Conservation (phyloP, 1,139 yeast genomes). For the Lodderomyces beijingensis region DNA sequence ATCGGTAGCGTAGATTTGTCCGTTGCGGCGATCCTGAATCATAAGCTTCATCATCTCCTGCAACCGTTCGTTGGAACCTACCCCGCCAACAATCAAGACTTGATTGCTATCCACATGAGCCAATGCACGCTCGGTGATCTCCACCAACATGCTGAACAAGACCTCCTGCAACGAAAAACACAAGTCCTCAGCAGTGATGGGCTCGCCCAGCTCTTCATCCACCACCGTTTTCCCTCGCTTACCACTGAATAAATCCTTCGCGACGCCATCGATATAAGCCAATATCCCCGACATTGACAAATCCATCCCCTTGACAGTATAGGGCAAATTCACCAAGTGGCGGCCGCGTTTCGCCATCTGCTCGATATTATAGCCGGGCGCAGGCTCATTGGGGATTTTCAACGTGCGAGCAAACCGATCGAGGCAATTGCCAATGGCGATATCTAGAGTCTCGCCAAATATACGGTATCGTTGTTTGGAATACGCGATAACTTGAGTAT, state of each 20-base stretch:
- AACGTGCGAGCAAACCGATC: constrained; percentile 94
- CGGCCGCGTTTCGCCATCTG: constrained; percentile 79
- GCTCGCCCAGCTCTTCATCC: constrained; percentile 49
- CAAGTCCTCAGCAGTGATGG: constrained; percentile 76
- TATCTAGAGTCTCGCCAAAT: constrained; percentile 95
- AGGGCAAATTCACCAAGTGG: constrained; percentile 74
- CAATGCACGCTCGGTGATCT: constrained; percentile 97
- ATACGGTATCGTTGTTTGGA: constrained; percentile 89
- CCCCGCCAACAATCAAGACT: constrained; percentile 96
- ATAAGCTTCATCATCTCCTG: constrained; percentile 95
- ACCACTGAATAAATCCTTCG: constrained; percentile 55
- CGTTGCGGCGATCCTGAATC: constrained; percentile 82
- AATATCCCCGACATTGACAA: constrained; percentile 92
- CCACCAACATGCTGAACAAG: constrained; percentile 92
- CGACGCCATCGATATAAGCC: constrained; percentile 77
- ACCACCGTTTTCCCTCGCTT: constrained; percentile 48
- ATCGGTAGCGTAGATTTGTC: constrained; percentile 88
- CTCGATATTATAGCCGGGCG: constrained; percentile 97
- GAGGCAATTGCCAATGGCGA: constrained; percentile 94
- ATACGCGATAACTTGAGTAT: constrained; percentile 96
- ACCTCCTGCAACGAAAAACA: constrained; percentile 93
- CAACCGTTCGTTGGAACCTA: constrained; percentile 85
- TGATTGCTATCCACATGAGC: constrained; percentile 91
- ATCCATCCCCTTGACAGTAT: constrained; percentile 98
- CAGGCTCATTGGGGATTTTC: constrained; percentile 85